These are phyloP conservation scores for Cairneyella variabilis DNA, from an alignment of 495 filamentous ascomycete genomes.

Conservation along the genomic window DNA sequence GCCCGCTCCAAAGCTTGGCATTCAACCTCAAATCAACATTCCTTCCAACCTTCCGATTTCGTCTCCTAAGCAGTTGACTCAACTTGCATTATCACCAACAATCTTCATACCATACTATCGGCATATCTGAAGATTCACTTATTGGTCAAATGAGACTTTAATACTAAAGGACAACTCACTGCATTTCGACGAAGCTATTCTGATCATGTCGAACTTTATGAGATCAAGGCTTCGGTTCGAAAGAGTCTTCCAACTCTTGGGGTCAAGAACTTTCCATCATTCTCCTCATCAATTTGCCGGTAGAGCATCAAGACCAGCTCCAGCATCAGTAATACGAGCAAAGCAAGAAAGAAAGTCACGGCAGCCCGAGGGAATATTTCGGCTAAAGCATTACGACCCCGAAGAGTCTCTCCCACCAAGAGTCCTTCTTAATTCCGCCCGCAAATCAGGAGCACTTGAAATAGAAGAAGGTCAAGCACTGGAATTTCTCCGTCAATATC, in stretches of 20 bases:
- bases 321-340: too few relatives aligned
- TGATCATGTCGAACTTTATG: constrained; percentile 1
- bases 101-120: too few relatives aligned
- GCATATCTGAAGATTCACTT: too few relatives aligned
- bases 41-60: too few relatives aligned
- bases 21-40: too few relatives aligned
- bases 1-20: too few relatives aligned
- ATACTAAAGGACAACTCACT: too few relatives aligned
- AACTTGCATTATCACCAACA: too few relatives aligned
- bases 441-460: constrained; percentile 18
- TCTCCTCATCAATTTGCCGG: background rate
- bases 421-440: constrained; percentile 11
- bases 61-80: too few relatives aligned
- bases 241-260: background rate
- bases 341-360: too few relatives aligned
- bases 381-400: background rate
- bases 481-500: constrained; percentile 14
- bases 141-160: too few relatives aligned
- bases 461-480: constrained; percentile 11
- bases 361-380: background rate
- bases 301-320: background rate
- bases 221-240: background rate
- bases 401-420: constrained; percentile 15
- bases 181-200: too few relatives aligned
- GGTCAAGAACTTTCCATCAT: constrained; percentile 2